phyloP scores from a whole-genome alignment of 1,139 yeast genomes.

The Pneumocystis jirovecii region DNA sequence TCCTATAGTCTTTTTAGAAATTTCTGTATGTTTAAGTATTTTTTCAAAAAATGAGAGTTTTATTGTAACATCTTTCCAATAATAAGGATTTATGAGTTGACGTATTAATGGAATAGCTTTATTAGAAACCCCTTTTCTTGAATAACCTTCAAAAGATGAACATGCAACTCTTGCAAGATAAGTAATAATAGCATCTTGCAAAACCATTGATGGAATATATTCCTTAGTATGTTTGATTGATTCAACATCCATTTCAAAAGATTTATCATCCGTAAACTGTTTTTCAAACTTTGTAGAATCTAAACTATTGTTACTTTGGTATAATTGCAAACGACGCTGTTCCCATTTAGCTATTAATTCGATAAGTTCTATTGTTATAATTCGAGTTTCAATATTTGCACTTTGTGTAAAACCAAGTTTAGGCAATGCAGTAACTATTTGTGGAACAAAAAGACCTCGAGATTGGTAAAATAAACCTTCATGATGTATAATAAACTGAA shows the following conservation, averaged over 20 bases:
- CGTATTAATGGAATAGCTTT: slow-evolving; percentile 65
- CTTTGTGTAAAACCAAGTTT: slow-evolving; percentile 70
- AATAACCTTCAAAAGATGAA: slow-evolving; percentile 69
- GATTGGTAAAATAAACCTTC: slow-evolving; percentile 72
- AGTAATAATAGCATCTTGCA: slow-evolving; percentile 83
- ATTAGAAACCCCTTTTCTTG: slow-evolving; percentile 70
- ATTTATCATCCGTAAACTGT: slow-evolving; percentile 1
- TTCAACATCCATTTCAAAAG: slow-evolving; percentile 10
- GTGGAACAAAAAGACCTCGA: slow-evolving; percentile 77
- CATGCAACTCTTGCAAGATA: slow-evolving; percentile 80
- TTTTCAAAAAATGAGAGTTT: slow-evolving; percentile 77
- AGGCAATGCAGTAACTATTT: slow-evolving; percentile 89
- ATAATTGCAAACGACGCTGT: slow-evolving; percentile 15
- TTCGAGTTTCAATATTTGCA: slow-evolving; percentile 59
- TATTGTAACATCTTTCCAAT: slow-evolving; percentile 80
- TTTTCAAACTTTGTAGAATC: not conserved
- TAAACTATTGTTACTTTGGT: not conserved
- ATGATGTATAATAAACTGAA: slow-evolving; percentile 78
- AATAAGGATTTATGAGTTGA: slow-evolving; percentile 51
- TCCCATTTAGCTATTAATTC: slow-evolving; percentile 84
- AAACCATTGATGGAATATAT: slow-evolving; percentile 24
- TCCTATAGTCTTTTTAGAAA: slow-evolving; percentile 47
- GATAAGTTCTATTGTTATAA: slow-evolving; percentile 76
- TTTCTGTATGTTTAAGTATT: slow-evolving; percentile 63
- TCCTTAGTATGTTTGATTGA: slow-evolving; percentile 7